phyloP scores from a whole-genome alignment of 106 monocot genomes.

The Allium cepa region DNA sequence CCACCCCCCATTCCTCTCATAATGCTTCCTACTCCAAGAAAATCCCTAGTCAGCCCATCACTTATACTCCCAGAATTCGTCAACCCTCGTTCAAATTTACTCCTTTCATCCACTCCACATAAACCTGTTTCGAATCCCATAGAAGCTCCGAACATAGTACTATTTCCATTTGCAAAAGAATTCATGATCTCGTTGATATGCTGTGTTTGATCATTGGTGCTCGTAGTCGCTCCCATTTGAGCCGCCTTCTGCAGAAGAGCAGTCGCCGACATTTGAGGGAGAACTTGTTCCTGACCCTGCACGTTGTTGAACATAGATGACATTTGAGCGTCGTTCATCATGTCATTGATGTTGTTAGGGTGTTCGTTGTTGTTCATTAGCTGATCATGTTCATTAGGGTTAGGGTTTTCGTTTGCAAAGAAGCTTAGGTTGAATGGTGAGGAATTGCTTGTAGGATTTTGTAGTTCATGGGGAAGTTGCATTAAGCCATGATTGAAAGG shows the following conservation, averaged over 20 bases:
- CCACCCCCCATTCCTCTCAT: not conserved
- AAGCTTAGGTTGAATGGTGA: conserved; percentile 46
- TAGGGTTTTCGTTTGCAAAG: conserved; percentile 9
- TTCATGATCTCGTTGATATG: conserved; percentile 65
- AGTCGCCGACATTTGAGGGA: conserved; percentile 94
- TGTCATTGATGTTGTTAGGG: no score
- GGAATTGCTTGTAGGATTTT: conserved; percentile 10
- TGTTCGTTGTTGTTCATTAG: no score
- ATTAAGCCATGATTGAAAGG: conserved; percentile 26
- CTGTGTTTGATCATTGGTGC: conserved; percentile 14
- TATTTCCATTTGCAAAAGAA: conserved; percentile 40
- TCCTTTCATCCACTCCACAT: not conserved
- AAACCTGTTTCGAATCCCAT: not conserved
- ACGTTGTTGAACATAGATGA: not conserved
- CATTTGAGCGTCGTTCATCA: not conserved
- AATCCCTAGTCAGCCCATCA: conserved; percentile 14
- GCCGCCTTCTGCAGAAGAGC: conserved; percentile 87
- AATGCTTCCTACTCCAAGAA: conserved; percentile 12
- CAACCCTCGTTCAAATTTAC: not conserved
- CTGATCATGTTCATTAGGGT: no score
- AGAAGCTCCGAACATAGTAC: conserved; percentile 25
- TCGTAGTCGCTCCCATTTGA: conserved; percentile 57
- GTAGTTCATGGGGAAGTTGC: conserved; percentile 25
- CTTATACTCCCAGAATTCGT: not conserved
- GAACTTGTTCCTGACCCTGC: not conserved